Evolutionary conservation across 371 early-diverging fungal genomes (phyloP), one percentile per base, ranked within the genome.

Genomic region (Gilbertella persicaria): DNA sequence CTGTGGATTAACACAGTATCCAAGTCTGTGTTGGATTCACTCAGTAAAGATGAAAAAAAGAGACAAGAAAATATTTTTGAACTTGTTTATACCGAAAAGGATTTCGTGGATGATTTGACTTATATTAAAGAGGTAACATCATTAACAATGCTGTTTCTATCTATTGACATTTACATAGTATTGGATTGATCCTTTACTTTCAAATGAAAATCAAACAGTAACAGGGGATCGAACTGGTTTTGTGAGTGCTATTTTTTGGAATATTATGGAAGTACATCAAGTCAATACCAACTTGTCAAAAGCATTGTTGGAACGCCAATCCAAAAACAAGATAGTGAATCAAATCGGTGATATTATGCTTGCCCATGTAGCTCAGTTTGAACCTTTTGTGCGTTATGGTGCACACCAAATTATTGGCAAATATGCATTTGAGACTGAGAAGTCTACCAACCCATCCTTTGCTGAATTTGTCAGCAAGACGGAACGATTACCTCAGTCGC

Each of bases 21-120:
- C 4, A 81, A 81, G 54, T 83, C 85, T 8, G 65, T 96, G n/a
- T 56, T 83, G 4, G 84, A 88, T 19, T 82, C 83, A 0, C 77
- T 93, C 0, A 80, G 85, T 10, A 77, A 82, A 26, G 69, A 80
- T 19, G 97, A 97, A 64, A 82, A 79, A 57, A 93, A 90, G 56
- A 84, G 97, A 0, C 98, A 97, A 66, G 96, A 97, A 58, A 88
- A 88, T 42, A 92, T 97, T 48, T 97, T 87, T 66, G 98, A 97
- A 69, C 63, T 96, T 36, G 88, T 97, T 26, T 84, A 92, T 41
- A 93, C 92, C 1, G 97, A 96, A 67, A 85, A 85, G 51, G 93
- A 95, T 62, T 97, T 90, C 76, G 94, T 95, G 10, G 82, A 85
- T 41, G 97, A 97, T 61, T 41, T 83, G 52, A 52, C 52, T 20